phyloP scores from a whole-genome alignment of 352 stramenopile species.

The Thraustochytrium striatum region DNA sequence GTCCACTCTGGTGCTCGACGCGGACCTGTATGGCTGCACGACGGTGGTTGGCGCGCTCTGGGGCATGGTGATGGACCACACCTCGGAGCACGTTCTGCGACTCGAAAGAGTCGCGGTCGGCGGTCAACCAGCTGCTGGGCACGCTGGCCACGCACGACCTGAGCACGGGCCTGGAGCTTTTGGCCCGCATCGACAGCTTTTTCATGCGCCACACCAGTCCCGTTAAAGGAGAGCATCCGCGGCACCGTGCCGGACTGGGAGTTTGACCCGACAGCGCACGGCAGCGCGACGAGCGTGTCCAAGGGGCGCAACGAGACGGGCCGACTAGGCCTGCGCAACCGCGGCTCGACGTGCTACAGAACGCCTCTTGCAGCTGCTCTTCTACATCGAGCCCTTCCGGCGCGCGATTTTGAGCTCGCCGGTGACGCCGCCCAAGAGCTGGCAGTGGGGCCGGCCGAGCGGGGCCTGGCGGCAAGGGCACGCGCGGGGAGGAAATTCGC shows the following conservation, averaged over 20 bases:
- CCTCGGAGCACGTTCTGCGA: background rate
- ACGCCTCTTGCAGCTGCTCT: slow-evolving; percentile 26
- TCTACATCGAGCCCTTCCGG: slow-evolving; percentile 17
- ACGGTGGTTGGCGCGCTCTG: slow-evolving; percentile 27
- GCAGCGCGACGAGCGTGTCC: slow-evolving; percentile 20
- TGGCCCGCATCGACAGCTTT: slow-evolving; percentile 3
- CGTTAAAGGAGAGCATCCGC: background rate
- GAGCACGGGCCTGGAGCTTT: background rate
- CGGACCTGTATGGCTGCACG: background rate
- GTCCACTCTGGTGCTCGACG: background rate
- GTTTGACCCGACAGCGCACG: slow-evolving; percentile 15
- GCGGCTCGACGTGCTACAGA: slow-evolving; percentile 42
- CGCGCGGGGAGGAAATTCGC: background rate
- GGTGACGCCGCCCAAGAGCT: background rate
- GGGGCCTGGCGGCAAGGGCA: background rate
- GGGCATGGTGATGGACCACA: background rate
- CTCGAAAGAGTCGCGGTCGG: background rate
- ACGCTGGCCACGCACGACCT: background rate
- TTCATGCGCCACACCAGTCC: slow-evolving; percentile 3
- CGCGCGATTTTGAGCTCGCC: slow-evolving; percentile 64
- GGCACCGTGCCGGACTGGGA: slow-evolving; percentile 20
- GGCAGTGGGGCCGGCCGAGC: background rate
- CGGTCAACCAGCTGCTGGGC: background rate
- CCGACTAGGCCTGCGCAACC: slow-evolving; percentile 47
- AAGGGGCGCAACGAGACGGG: slow-evolving; percentile 33